Percentiles rank a stretch among this genome's conserved stretches.
phyloP scores from a whole-genome alignment of 2,329 filamentous ascomycete species.

The Colletotrichum chrysophilum region DNA sequence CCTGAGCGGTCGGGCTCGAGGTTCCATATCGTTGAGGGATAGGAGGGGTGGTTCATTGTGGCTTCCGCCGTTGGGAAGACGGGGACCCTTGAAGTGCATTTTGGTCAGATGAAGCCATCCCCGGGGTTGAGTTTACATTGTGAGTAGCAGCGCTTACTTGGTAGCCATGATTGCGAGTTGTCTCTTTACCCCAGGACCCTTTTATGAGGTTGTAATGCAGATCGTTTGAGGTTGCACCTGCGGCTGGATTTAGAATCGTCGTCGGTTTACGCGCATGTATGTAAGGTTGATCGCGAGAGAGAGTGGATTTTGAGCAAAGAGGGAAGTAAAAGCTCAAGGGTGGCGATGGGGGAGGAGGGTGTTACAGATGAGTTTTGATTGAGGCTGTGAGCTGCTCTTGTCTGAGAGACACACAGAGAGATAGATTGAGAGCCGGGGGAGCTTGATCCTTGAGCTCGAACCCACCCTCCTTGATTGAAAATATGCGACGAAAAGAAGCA shows the following conservation, averaged over 20 bases:
- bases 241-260: background rate
- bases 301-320: background rate
- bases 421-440: background rate
- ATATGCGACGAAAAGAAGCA: background rate
- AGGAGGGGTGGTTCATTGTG: constrained; percentile 70
- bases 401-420: background rate
- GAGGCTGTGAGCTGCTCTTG: background rate
- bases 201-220: background rate
- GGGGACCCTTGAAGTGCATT: background rate
- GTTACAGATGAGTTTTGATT: constrained; percentile 18
- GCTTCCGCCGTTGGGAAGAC: constrained; percentile 56
- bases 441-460: background rate
- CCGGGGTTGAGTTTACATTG: background rate
- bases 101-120: background rate
- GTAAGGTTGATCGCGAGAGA: background rate
- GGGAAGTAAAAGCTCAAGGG: background rate
- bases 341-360: background rate
- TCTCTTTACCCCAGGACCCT: background rate
- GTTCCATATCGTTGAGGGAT: constrained; percentile 69
- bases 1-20: constrained; percentile 70
- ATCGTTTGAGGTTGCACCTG: background rate
- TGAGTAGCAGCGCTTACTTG: background rate
- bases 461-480: background rate
- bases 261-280: background rate
- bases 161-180: background rate